phyloP scores from a whole-genome alignment of 306 rosid species.

The Pyrus communis region DNA sequence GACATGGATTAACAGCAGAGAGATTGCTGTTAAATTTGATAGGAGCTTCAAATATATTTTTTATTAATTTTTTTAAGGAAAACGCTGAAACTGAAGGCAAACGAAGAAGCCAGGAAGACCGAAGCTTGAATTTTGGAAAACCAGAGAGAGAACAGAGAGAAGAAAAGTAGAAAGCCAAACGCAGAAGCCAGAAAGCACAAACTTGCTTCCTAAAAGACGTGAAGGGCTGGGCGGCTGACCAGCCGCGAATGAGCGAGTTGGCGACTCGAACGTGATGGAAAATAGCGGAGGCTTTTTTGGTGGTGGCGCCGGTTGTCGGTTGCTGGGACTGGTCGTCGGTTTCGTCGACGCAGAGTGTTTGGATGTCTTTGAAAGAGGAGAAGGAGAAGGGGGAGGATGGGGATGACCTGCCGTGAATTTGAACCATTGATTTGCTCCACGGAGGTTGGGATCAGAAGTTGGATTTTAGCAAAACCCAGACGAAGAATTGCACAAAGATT shows the following conservation, averaged over 20 bases:
- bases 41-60: no score
- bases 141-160: not conserved
- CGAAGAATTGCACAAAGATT: no score
- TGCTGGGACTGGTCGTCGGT: conserved; percentile 6
- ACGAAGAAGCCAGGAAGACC: no score
- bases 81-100: no score
- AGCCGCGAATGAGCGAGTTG: conserved; percentile 42
- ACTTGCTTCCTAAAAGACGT: not conserved
- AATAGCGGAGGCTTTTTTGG: conserved; percentile 34
- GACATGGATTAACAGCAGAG: no score
- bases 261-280: conserved; percentile 80
- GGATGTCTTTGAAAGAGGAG: conserved; percentile 85
- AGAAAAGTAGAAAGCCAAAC: not conserved
- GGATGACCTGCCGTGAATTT: conserved; percentile 42
- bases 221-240: conserved; percentile 17
- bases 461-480: no score
- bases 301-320: conserved; percentile 1
- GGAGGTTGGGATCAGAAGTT: conserved; percentile 8
- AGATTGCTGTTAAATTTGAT: no score
- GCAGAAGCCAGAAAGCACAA: not conserved
- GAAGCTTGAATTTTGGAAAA: not conserved
- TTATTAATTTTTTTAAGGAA: no score
- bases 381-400: conserved; percentile 51
- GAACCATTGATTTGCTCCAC: conserved; percentile 62
- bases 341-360: conserved; percentile 59